Evolutionary conservation across 2,329 filamentous ascomycete species (phyloP), one percentile per base, ranked within the genome.

Genomic region (Pleurostoma richardsiae): DNA sequence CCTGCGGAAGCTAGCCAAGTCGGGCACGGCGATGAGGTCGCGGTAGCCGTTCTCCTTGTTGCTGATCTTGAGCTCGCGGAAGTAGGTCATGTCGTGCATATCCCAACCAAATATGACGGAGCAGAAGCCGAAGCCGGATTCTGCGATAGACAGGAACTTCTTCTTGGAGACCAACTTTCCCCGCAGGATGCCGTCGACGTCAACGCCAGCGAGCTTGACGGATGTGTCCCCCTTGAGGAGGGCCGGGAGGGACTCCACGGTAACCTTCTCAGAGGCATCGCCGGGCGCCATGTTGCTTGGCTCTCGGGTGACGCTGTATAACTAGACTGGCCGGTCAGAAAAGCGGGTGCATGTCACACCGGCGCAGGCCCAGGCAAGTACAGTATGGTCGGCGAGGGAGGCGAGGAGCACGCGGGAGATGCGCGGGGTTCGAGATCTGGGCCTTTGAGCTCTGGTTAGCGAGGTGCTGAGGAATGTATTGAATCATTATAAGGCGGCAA

Each of bases 101-200:
- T 96, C 90, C 91, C 91, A 96, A 63, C 91, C 90, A 59, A 95
- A 96, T 54, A 96, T 83, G 55, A 96, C 90, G 26, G 88, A 94
- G 73, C 91, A 96, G 74, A 96, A 96, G 45, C 90, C 91, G 58
- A 96, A 96, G 44, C 90, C 91, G 40, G 82, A 78, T 39, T 80
- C 68, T n/a, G 85, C 85, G 45, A 96, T 80, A 30, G 87, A 89
- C 36, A 96, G 73, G 67, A 96, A 96, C 71, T 96, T 96, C 63
- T 85, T 86, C 76, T 95, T 95, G 57, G 89, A 89, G 68, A 96
- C 83, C 51, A 96, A 78, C 71, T 96, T 96, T 56, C 90, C 90
- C 47, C 90, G 88, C 46, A 96, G 74, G 44, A 90, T 82, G 54
- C 90, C 90, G 62, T 96, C 90, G 48, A 91, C 86, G 63, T 96